Evolutionary conservation across 225 moss, liverwort and hornwort species (phyloP), one percentile per base, ranked within the genome.

Genomic region (Anthoceros angustus): DNA sequence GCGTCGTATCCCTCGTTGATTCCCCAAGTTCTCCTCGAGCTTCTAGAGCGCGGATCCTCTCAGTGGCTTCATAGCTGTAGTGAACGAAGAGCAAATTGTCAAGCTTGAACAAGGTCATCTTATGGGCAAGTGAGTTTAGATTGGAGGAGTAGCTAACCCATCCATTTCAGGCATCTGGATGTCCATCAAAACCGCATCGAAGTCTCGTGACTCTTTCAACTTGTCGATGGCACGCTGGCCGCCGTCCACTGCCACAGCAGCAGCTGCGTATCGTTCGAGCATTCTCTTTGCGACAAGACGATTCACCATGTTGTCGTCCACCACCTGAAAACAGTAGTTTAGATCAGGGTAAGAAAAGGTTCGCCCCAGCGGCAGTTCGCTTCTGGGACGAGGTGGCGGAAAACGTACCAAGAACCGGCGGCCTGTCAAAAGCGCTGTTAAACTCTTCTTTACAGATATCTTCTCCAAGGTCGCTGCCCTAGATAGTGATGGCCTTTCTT

Each of bases 151-250:
- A 10, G 40, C 71, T 20, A 10, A 71, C 71, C 71, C 71, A 42
- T 71, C 71, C 71, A 71, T 71, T 14, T 63, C 71, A 41, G 71
- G 71, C 71, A 71, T 71, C 20, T 71, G 71, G 42, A 71, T 60
- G 63, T 71, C 71, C 71, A 71, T 71, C 49, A 71, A 66, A 40
- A 71, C 16, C 16, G 66, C 42, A 41, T 71, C 65, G 9, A 66
- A 64, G 64, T 65, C 50, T n/a, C 55, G 26, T 9, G 65, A 46
- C 14, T 7, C n/a, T 55, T 50, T 66, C 49, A 72, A 32, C 21
- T 42, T 25, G 41, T 72, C 60, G 8, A 72, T 67, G 40, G 66
- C 66, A 38, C 62, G 48, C 41, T 66, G 60, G 42, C 72, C 66
- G 14, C 61, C 66, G 40, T 67, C 72, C 4, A 55, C 72, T 26